Evolutionary conservation across 177 flowering plant genomes (phyloP).

Genomic region (Vitis hybrid): DNA sequence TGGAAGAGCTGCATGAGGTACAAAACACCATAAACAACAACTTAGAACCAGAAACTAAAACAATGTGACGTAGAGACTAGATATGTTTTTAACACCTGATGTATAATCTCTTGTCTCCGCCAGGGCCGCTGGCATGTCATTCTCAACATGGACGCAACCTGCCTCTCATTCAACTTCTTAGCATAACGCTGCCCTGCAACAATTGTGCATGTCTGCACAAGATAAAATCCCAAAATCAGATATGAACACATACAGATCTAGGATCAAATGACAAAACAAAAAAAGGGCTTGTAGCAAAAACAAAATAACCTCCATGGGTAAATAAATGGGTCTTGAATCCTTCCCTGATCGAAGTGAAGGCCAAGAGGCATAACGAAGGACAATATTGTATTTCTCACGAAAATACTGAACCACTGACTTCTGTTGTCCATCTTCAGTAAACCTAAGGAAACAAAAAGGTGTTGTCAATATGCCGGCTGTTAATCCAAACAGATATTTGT

Average conservation of each 20-base stretch:
- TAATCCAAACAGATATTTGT: neutral
- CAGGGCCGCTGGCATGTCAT: constrained; percentile 74
- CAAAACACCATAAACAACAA: neutral
- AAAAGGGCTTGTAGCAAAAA: neutral
- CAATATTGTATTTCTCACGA: constrained; percentile 34
- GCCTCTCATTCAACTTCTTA: constrained; percentile 63
- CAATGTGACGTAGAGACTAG: too few species aligned
- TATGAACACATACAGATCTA: neutral
- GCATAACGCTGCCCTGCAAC: constrained; percentile 59
- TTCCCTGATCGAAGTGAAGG: constrained; percentile 62
- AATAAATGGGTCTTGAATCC: constrained; percentile 39
- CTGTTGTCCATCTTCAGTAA: constrained; percentile 27
- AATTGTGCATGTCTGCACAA: constrained; percentile 53
- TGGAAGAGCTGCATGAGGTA: neutral
- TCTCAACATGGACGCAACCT: constrained; percentile 55
- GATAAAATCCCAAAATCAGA: neutral
- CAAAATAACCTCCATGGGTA: constrained; percentile 80
- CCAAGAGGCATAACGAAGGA: constrained; percentile 21
- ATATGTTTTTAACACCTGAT: constrained; percentile 24
- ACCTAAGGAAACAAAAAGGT: constrained; percentile 18
- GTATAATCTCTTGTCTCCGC: constrained; percentile 37
- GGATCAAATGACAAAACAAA: neutral
- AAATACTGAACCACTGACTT: constrained; percentile 55
- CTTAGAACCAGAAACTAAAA: neutral
- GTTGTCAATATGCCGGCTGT: neutral